Conservation (phyloP, 371 early-diverging fungal genomes). For the Mortierella sp. region DNA sequence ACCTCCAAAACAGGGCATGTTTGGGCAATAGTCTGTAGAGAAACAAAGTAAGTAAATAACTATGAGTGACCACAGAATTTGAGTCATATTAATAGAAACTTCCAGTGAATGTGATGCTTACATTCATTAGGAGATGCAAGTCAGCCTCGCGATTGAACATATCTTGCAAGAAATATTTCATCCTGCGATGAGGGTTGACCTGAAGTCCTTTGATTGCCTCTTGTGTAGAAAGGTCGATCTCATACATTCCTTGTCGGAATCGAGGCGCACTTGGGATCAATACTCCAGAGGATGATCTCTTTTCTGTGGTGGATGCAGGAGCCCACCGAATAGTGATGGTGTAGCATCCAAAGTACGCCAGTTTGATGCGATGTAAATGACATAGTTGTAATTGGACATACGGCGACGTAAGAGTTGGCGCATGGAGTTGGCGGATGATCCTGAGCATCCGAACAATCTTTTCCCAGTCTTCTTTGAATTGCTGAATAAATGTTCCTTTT, state of each 20-base stretch:
- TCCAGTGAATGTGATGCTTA: conserved; percentile 6
- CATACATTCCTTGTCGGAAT: conserved; percentile 40
- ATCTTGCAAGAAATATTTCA: conserved; percentile 49
- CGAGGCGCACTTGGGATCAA: conserved; percentile 35
- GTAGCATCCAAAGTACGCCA: conserved; percentile 35
- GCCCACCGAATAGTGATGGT: conserved; percentile 31
- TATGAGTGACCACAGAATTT: too few relatives aligned
- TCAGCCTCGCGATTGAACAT: conserved; percentile 51
- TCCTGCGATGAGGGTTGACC: conserved; percentile 44
- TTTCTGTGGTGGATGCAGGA: conserved; percentile 18
- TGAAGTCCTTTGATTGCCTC: not conserved
- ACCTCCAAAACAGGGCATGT: conserved; percentile 45
- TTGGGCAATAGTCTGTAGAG: conserved; percentile 30
- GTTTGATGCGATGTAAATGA: conserved; percentile 32
- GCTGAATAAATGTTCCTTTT: conserved; percentile 36
- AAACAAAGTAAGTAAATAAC: not conserved
- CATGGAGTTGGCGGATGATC: conserved; percentile 48
- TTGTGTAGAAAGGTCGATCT: conserved; percentile 24
- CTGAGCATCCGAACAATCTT: conserved; percentile 45
- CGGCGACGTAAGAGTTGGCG: conserved; percentile 33
- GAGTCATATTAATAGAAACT: too few relatives aligned
- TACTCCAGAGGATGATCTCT: conserved; percentile 31
- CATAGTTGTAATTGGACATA: conserved; percentile 22
- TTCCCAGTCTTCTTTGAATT: conserved; percentile 50
- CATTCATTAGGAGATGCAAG: conserved; percentile 45